These are phyloP conservation scores for Boletus bicolor DNA, from an alignment of 768 basidiomycete genomes.

Conservation along the genomic window DNA sequence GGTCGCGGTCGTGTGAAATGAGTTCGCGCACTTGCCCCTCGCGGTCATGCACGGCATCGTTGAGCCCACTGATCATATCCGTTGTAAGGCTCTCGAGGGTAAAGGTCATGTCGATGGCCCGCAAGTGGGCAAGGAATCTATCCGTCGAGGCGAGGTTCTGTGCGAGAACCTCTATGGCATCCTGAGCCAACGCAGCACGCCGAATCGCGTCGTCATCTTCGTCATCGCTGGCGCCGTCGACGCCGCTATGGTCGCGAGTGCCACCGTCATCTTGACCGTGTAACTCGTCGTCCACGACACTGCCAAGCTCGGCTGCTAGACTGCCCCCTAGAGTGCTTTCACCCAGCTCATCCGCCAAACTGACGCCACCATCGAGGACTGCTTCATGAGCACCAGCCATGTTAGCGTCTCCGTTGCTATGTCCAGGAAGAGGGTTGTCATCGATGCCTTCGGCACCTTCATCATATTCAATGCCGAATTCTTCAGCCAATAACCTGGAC, in stretches of 20 bases:
- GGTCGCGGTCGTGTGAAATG: conserved; percentile 74
- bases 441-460: conserved; percentile 83
- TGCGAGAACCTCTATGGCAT: conserved; percentile 71
- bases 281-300: conserved; percentile 18
- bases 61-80: conserved; percentile 72
- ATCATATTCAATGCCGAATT: conserved; percentile 87
- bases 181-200: conserved; percentile 34
- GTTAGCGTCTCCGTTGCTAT: conserved; percentile 26
- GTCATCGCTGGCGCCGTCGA: conserved; percentile 20
- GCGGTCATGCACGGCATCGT: conserved; percentile 71
- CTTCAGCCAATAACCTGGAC: conserved; percentile 78
- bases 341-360: conserved; percentile 45
- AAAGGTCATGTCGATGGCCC: conserved; percentile 54
- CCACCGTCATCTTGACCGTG: conserved; percentile 10
- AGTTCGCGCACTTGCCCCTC: conserved; percentile 81
- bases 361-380: conserved; percentile 27
- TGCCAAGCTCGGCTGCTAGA: conserved; percentile 26
- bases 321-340: conserved; percentile 16
- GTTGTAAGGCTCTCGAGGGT: conserved; percentile 68
- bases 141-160: conserved; percentile 76
- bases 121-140: conserved; percentile 69
- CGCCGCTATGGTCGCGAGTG: conserved; percentile 10
- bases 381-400: conserved; percentile 32
- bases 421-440: conserved; percentile 24
- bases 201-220: conserved; percentile 28